Evolutionary conservation across 1,284 basidiomycete genomes (phyloP).

Genomic region (Exobasidium rhododendri): DNA sequence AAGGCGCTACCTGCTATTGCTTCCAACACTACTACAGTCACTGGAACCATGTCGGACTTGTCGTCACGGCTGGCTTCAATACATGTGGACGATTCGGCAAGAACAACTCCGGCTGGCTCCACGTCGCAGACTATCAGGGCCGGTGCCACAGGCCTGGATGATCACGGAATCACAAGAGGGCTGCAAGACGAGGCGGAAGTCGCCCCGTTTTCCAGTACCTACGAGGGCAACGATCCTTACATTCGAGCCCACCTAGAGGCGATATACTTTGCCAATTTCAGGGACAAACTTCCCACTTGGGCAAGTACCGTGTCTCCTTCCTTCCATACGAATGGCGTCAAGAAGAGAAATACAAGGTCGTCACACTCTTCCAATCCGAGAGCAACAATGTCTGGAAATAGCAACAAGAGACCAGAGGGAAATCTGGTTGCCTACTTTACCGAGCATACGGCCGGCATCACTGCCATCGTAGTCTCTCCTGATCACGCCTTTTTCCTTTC

Average conservation of each 20-base stretch:
- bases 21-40: constrained; percentile 26
- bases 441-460: constrained; percentile 61
- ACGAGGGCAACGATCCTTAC: constrained; percentile 50
- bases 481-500: constrained; percentile 93
- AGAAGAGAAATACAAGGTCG: constrained; percentile 11
- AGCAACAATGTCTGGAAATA: constrained; percentile 20
- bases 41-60: constrained; percentile 36
- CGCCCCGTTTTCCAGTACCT: constrained; percentile 33
- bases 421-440: constrained; percentile 53
- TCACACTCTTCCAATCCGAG: background rate
- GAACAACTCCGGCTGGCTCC: constrained; percentile 30
- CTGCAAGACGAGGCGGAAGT: constrained; percentile 15
- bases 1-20: constrained; percentile 37
- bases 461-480: constrained; percentile 78
- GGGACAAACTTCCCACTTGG: constrained; percentile 28
- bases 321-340: constrained; percentile 16
- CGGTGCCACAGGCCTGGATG: constrained; percentile 11
- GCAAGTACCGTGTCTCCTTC: constrained; percentile 22
- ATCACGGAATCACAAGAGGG: background rate
- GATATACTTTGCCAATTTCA: constrained; percentile 37
- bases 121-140: constrained; percentile 24
- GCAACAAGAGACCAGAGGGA: constrained; percentile 45
- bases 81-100: constrained; percentile 17
- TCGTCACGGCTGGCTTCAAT: constrained; percentile 23
- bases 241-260: constrained; percentile 48